phyloP scores from a whole-genome alignment of 202 grass and related monocot species.

The Saccharum hybrid region DNA sequence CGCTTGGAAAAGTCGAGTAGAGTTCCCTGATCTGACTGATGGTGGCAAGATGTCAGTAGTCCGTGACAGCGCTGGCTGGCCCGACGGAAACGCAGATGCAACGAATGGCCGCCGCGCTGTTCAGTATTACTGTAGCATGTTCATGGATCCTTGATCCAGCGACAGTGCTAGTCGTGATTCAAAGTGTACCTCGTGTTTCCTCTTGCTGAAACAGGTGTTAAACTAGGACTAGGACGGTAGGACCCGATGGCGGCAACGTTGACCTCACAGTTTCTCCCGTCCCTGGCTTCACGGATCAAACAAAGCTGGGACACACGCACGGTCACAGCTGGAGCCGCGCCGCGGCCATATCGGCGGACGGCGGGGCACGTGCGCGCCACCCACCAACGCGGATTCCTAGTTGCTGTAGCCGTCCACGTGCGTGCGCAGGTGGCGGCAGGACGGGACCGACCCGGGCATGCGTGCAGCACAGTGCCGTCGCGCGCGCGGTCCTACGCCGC shows the following conservation, averaged over 20 bases:
- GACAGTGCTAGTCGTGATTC: neutral
- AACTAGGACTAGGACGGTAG: neutral
- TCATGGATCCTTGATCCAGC: neutral
- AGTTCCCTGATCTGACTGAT: neutral
- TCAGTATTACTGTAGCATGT: neutral
- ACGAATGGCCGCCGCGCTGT: neutral
- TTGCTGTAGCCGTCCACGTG: neutral
- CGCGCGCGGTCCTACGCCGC: conserved; percentile 26
- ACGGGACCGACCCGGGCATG: neutral
- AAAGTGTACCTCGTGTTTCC: neutral
- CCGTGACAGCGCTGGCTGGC: neutral
- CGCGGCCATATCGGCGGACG: conserved; percentile 33
- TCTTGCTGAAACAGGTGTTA: neutral
- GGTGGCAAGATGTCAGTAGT: neutral
- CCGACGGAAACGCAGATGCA: neutral
- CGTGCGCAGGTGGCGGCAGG: neutral
- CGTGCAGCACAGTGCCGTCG: too few species aligned
- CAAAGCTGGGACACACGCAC: too few species aligned
- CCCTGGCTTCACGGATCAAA: neutral
- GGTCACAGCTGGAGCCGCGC: too few species aligned
- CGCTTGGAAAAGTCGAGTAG: neutral
- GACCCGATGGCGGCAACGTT: neutral
- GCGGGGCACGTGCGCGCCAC: conserved; percentile 43
- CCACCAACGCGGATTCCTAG: neutral
- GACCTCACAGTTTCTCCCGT: neutral